Percentiles rank a stretch among this genome's conserved stretches.
phyloP scores from a whole-genome alignment of 2,329 filamentous ascomycete genomes.

The Thielaviopsis cerberus region DNA sequence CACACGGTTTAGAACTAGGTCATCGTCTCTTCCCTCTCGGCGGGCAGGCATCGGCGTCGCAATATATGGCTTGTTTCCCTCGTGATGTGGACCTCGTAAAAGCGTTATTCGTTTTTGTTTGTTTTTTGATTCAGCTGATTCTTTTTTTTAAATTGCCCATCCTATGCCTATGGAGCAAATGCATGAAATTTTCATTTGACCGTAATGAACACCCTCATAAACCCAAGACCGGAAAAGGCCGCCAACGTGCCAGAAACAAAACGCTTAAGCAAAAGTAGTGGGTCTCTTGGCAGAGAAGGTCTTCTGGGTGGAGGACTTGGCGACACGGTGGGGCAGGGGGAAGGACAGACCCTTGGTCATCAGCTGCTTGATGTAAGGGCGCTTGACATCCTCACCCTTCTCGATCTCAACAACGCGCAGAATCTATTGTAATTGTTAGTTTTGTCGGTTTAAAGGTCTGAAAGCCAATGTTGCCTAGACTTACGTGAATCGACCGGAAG shows the following conservation, averaged over 20 bases:
- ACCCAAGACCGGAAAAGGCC: slow-evolving; percentile 25
- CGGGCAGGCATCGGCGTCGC: background rate
- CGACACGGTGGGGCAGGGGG: slow-evolving; percentile 91
- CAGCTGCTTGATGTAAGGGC: slow-evolving; percentile 99
- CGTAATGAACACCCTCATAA: slow-evolving; percentile 42
- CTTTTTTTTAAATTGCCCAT: slow-evolving; percentile 13
- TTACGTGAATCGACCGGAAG: slow-evolving; percentile 96
- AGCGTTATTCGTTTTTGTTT: slow-evolving; percentile 9
- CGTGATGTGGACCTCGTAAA: slow-evolving; percentile 6
- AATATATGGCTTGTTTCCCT: background rate
- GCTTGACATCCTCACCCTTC: slow-evolving; percentile 86
- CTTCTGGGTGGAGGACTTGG: slow-evolving; percentile 70
- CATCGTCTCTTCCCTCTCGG: background rate
- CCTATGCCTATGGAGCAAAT: slow-evolving; percentile 21
- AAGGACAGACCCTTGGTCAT: slow-evolving; percentile 88
- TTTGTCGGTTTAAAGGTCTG: background rate
- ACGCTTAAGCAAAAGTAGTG: slow-evolving; percentile 85
- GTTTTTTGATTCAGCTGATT: slow-evolving; percentile 13
- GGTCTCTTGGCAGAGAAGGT: slow-evolving; percentile 84
- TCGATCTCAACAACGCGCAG: slow-evolving; percentile 95
- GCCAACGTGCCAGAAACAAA: slow-evolving; percentile 30
- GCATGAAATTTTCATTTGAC: slow-evolving; percentile 41
- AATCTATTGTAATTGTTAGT: slow-evolving; percentile 40
- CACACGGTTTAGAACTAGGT: background rate
- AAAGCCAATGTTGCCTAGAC: slow-evolving; percentile 21